Evolutionary conservation across 75 land plant genomes (phyloP).

Genomic region (Pinus taeda): DNA sequence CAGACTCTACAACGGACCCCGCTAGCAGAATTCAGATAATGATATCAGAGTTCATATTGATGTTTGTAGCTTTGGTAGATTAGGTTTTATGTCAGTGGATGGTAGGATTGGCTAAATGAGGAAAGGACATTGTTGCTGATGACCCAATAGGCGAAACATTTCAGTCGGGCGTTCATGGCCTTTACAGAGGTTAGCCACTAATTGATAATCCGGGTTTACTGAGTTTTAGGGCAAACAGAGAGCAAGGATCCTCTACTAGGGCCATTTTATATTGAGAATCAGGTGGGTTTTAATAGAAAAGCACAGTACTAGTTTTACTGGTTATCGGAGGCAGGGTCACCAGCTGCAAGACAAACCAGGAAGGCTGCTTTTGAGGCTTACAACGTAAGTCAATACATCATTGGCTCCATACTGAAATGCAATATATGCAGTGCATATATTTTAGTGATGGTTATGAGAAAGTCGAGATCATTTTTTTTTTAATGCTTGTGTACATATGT

Average conservation of each 20-base stretch:
- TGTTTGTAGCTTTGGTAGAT: neutral
- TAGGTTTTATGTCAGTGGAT: neutral
- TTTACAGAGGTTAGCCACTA: neutral
- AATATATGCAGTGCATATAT: neutral
- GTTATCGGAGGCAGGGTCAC: neutral
- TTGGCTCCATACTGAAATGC: neutral
- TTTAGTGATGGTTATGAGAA: neutral
- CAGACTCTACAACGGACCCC: neutral
- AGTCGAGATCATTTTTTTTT: neutral
- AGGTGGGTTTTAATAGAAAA: conserved; percentile 1
- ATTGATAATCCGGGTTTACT: neutral
- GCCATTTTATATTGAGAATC: neutral
- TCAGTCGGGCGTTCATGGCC: neutral
- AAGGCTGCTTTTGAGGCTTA: neutral
- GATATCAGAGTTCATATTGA: neutral
- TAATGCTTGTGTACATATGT: neutral
- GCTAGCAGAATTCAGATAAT: neutral
- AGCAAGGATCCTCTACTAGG: neutral
- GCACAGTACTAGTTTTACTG: neutral
- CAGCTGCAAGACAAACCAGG: neutral
- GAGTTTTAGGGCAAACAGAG: neutral
- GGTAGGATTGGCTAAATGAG: neutral
- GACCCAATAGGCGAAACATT: neutral
- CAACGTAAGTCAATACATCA: neutral
- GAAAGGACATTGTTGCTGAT: neutral